These are phyloP conservation scores for Hypoxylon rickii DNA, from an alignment of 495 filamentous ascomycete genomes.

Conservation along the genomic window DNA sequence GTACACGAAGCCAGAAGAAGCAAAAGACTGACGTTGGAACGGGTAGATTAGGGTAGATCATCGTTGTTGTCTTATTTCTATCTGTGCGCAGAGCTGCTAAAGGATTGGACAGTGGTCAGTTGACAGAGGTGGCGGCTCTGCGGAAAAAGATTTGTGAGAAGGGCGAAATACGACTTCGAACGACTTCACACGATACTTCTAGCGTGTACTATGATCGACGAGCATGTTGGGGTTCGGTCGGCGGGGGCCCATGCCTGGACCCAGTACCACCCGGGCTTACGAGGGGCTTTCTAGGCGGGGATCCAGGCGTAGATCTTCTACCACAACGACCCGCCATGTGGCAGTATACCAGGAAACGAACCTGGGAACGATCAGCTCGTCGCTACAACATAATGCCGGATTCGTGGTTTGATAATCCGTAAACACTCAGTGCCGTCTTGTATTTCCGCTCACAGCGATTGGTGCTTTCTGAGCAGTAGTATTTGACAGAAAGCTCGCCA, in stretches of 20 bases:
- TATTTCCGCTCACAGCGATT: not conserved
- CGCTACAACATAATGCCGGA: conserved; percentile 1
- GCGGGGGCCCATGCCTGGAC: no score
- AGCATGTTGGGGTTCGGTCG: not conserved
- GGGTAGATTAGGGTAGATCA: conserved; percentile 33
- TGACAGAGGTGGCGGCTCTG: conserved; percentile 25
- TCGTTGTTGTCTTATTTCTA: conserved; percentile 3
- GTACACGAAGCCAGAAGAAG: conserved; percentile 10
- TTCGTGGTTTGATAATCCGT: conserved; percentile 3
- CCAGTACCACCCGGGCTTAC: not conserved
- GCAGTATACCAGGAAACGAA: conserved; percentile 14
- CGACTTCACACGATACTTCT: conserved; percentile 6
- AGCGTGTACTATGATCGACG: conserved; percentile 8
- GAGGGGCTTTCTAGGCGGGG: not conserved
- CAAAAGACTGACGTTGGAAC: conserved; percentile 9
- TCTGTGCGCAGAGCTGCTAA: conserved; percentile 6
- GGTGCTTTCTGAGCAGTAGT: not conserved
- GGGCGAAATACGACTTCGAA: conserved; percentile 13
- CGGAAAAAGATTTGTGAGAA: conserved; percentile 20
- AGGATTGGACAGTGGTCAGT: not conserved
- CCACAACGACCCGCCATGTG: conserved; percentile 21
- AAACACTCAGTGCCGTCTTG: conserved; percentile 1
- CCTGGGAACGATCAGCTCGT: conserved; percentile 3
- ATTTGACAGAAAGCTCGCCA: not conserved
- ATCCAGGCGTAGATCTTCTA: conserved; percentile 12